These are phyloP conservation scores for Ceratocystis papillata DNA, from an alignment of 2,329 filamentous ascomycete genomes.

Conservation along the genomic window DNA sequence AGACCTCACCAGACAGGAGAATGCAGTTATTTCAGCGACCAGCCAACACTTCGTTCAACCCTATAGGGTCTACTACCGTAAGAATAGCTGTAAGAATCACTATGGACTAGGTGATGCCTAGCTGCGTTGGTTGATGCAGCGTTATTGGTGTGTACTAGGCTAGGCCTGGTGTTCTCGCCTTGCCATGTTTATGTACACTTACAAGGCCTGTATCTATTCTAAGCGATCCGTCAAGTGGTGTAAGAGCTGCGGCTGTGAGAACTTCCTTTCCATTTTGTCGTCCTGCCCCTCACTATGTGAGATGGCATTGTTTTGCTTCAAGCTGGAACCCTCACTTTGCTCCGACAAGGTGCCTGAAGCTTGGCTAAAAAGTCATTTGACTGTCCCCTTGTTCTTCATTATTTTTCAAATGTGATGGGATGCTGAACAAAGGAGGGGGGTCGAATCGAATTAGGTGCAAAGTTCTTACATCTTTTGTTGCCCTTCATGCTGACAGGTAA, in stretches of 20 bases:
- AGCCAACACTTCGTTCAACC: neutral
- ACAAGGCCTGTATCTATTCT: conserved; percentile 13
- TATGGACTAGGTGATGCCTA: neutral
- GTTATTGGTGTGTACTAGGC: neutral
- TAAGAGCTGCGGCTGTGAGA: neutral
- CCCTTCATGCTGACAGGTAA: neutral
- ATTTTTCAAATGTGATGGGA: neutral
- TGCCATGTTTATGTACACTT: neutral
- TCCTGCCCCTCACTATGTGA: neutral
- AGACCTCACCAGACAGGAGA: neutral
- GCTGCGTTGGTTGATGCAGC: neutral
- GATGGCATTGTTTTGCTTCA: neutral
- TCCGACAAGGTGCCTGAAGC: neutral
- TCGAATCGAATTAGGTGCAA: neutral
- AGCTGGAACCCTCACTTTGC: neutral
- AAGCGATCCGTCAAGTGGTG: conserved; percentile 11
- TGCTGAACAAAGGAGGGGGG: neutral
- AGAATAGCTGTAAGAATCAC: neutral
- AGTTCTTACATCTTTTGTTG: neutral
- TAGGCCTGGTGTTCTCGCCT: neutral
- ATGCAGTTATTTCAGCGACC: neutral
- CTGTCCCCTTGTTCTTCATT: neutral
- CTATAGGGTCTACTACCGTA: no score
- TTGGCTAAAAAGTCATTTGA: neutral
- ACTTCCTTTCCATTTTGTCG: neutral